Evolutionary conservation across 2,329 filamentous ascomycete genomes (phyloP).

Genomic region (Cadophora malorum): DNA sequence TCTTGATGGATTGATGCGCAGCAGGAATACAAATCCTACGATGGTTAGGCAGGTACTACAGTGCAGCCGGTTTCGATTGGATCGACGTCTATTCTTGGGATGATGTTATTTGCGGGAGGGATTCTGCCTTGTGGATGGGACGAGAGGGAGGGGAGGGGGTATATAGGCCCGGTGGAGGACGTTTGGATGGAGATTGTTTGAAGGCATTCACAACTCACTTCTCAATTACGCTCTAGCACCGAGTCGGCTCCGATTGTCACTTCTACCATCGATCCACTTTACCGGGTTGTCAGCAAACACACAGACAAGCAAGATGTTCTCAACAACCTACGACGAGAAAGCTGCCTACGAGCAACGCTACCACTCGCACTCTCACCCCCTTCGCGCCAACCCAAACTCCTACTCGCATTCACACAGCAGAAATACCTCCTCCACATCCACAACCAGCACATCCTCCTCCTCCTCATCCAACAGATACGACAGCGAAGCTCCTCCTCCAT

Average conservation of each 20-base stretch:
- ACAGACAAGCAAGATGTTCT: not conserved
- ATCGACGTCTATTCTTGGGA: constrained; percentile 10
- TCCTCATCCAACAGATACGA: constrained; percentile 22
- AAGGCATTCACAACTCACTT: not conserved
- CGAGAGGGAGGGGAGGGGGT: not conserved
- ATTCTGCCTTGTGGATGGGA: not conserved
- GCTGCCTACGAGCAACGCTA: constrained; percentile 26
- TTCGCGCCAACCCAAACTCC: too few species aligned
- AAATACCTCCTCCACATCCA: constrained; percentile 18
- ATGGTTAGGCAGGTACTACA: not conserved
- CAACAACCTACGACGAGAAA: constrained; percentile 26
- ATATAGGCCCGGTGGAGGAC: constrained; percentile 3
- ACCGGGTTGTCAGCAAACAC: too few species aligned
- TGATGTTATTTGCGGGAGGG: not conserved
- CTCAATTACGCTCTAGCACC: not conserved
- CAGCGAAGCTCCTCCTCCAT: constrained; percentile 17
- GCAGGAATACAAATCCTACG: constrained; percentile 4
- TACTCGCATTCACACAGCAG: not conserved
- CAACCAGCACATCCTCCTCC: constrained; percentile 13
- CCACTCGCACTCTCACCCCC: not conserved
- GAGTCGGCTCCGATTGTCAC: not conserved
- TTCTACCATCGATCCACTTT: too few species aligned
- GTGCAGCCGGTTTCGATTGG: not conserved
- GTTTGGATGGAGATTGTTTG: not conserved
- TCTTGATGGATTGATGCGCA: not conserved